phyloP scores from a whole-genome alignment of 1,284 basidiomycete genomes.

The Irpex rosettiformis region DNA sequence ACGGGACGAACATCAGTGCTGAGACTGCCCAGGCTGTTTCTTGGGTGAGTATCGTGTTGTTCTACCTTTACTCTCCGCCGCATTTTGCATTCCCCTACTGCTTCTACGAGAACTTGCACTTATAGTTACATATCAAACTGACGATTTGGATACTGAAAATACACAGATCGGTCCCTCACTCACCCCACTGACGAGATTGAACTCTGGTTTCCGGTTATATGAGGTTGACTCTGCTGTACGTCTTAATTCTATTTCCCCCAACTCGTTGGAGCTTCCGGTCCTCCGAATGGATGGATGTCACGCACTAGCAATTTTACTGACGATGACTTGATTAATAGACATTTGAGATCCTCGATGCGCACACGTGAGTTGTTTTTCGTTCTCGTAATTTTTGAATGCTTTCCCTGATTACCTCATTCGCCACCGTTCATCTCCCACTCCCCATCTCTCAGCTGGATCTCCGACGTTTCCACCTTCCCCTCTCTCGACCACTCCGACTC shows the following conservation, averaged over 20 bases:
- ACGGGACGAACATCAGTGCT: slow-evolving; percentile 58
- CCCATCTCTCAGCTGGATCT: slow-evolving; percentile 69
- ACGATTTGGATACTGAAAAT: too few relatives aligned
- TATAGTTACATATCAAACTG: too few relatives aligned
- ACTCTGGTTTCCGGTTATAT: slow-evolving; percentile 78
- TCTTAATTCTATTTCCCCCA: slow-evolving; percentile 5
- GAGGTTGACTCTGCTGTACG: slow-evolving; percentile 71
- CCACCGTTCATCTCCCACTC: too few relatives aligned
- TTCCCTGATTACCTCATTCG: too few relatives aligned
- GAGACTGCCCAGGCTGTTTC: slow-evolving; percentile 53
- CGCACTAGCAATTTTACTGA: too few relatives aligned
- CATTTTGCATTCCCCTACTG: too few relatives aligned
- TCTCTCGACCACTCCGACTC: slow-evolving; percentile 46
- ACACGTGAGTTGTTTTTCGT: slow-evolving; percentile 48
- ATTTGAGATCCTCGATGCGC: slow-evolving; percentile 70
- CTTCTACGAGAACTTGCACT: too few relatives aligned
- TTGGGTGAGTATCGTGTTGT: slow-evolving; percentile 53
- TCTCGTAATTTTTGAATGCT: not conserved
- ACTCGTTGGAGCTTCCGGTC: slow-evolving; percentile 4
- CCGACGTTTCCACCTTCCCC: slow-evolving; percentile 56
- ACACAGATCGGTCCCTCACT: slow-evolving; percentile 69
- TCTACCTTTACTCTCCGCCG: too few relatives aligned
- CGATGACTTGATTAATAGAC: too few relatives aligned
- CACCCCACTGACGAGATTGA: slow-evolving; percentile 72
- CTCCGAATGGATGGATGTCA: too few relatives aligned